These are phyloP conservation scores for Begonia masoniana DNA, from an alignment of 306 rosid species.

Conservation along the genomic window DNA sequence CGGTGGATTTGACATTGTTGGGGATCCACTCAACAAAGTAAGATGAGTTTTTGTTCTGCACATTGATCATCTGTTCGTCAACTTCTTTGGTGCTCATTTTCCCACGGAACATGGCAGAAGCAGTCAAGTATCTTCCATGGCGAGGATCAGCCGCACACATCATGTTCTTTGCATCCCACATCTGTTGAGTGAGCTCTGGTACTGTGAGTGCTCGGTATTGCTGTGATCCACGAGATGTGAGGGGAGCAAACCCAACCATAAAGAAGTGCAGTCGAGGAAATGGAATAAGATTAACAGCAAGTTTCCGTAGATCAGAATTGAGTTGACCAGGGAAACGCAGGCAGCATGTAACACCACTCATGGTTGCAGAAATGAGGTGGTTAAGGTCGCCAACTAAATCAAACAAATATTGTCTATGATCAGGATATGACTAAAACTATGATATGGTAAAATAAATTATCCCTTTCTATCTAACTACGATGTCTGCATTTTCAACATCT, in stretches of 20 bases:
- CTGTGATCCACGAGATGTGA: conserved; percentile 27
- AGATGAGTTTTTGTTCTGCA: too few species aligned
- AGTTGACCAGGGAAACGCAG: conserved; percentile 53
- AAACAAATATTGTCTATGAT: background rate
- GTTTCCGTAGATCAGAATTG: conserved; percentile 41
- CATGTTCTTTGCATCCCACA: too few species aligned
- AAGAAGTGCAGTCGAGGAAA: conserved; percentile 46
- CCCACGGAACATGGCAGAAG: conserved; percentile 43
- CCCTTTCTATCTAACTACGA: too few species aligned
- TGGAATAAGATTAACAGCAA: conserved; percentile 43
- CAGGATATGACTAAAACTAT: too few species aligned
- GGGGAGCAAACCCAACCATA: conserved; percentile 35
- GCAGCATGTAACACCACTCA: conserved; percentile 50
- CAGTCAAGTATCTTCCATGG: conserved; percentile 42
- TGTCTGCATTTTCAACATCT: too few species aligned
- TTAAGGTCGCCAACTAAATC: conserved; percentile 19
- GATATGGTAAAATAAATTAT: too few species aligned
- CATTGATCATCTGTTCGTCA: conserved; percentile 45
- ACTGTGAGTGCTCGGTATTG: conserved; percentile 45
- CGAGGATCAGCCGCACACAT: too few species aligned
- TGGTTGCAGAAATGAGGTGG: conserved; percentile 46
- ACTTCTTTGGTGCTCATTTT: conserved; percentile 37
- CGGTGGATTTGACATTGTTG: too few species aligned
- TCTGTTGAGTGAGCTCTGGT: conserved; percentile 22
- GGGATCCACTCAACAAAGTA: too few species aligned